Base-by-base conservation (phyloP, 1,139 yeast genomes). In the Magnusiomyces ingens region DNA sequence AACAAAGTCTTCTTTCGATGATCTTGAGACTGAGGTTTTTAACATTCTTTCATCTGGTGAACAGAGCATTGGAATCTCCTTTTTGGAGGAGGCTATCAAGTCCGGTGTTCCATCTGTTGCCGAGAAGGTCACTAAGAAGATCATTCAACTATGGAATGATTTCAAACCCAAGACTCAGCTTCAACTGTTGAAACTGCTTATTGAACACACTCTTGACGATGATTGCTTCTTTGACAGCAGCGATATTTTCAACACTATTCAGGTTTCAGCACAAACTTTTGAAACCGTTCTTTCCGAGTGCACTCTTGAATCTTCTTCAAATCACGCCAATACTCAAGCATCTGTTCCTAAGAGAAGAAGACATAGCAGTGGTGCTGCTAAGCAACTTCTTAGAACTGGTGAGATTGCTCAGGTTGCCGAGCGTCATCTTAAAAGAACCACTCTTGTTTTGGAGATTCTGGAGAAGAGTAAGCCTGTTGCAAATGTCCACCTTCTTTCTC, bases 361-460 rank as follows among this genome's bases (percentile, higher is more conserved):
- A 76, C 78, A 95, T 72, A 75, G 88, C 64, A 86, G 95, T 4
- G 84, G 91, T 2, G 79, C 84, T 51, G 79, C 91, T 8, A 84
- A 80, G 66, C 85, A 82, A 61, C 89, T 84, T 18, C 76, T 88
- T 76, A 88, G 85, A 57, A 71, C 72, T 51, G 83, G 80, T 45
- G 86, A 82, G 55, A 78, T 89, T 51, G 82, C 85, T 21, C 77
- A 75, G 52, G 75, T 86, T 69, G 97, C 97, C 1, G 84, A 89
- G 49, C 70, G 74, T 35, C 96, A 90, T 64, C 73, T 93, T 66
- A 82, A 81, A 63, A 88, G 85, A 64, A 76, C 91, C 48, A 88
- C 97, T 0, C 73, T 86, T 43, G 75, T 90, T 19, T 75, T 94
- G 60, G 99, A 93, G 66, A 78, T 90, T 3, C 73, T 91, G 57